phyloP scores from a whole-genome alignment of 2,329 filamentous ascomycete species.

The Alternaria sp. region DNA sequence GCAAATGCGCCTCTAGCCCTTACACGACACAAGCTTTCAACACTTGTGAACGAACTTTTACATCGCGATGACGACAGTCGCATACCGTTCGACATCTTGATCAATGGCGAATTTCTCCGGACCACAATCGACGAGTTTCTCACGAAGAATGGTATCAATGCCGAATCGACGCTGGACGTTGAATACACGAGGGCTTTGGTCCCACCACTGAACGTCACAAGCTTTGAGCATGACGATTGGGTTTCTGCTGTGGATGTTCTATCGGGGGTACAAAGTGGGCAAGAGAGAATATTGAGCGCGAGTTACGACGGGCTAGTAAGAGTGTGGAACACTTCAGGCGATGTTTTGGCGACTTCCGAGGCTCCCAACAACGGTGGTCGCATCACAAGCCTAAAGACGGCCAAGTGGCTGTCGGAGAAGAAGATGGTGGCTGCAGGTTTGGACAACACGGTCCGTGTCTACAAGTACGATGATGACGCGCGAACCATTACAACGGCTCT shows the following conservation, averaged over 20 bases:
- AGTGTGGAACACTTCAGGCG: conserved; percentile 87
- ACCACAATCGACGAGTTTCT: conserved; percentile 93
- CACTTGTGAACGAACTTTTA: conserved; percentile 69
- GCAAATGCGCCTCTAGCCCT: conserved; percentile 28
- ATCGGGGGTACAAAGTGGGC: conserved; percentile 66
- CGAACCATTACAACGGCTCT: conserved; percentile 73
- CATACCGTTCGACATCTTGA: conserved; percentile 90
- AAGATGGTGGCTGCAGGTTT: conserved; percentile 84
- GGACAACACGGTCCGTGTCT: conserved; percentile 86
- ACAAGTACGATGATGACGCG: conserved; percentile 81
- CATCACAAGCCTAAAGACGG: conserved; percentile 77
- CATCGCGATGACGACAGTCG: conserved; percentile 66
- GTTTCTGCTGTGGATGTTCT: conserved; percentile 87
- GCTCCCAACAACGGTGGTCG: conserved; percentile 70
- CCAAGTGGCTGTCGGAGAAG: conserved; percentile 79
- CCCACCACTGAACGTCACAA: conserved; percentile 87
- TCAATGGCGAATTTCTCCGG: conserved; percentile 91
- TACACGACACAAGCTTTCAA: conserved; percentile 61
- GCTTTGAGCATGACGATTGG: conserved; percentile 98
- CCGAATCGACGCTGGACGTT: conserved; percentile 85
- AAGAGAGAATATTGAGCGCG: conserved; percentile 84
- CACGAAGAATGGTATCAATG: conserved; percentile 82
- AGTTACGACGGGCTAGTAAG: conserved; percentile 90
- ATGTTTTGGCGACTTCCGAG: conserved; percentile 80
- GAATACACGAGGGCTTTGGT: conserved; percentile 94